These are phyloP conservation scores for Bremia lactucae DNA, from an alignment of 352 stramenopile genomes.

Conservation along the genomic window DNA sequence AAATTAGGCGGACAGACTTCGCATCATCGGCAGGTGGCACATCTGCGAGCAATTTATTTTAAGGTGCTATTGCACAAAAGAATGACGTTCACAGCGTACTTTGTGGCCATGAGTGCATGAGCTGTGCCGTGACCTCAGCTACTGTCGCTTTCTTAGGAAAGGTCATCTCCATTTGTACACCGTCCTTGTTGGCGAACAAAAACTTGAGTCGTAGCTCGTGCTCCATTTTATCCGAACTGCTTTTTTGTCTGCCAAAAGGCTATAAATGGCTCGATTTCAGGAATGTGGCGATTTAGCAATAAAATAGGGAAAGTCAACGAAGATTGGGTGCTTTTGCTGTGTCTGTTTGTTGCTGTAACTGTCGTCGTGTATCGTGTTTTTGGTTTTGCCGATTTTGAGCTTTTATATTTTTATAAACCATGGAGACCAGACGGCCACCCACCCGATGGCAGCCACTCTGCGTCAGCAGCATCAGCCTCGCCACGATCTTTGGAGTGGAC, in stretches of 20 bases:
- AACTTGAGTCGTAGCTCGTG: slow-evolving; percentile 69
- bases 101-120: slow-evolving; percentile 59
- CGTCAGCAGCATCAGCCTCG: neutral
- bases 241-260: slow-evolving; percentile 2
- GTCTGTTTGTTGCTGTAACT: too few relatives aligned
- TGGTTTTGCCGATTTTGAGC: neutral
- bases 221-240: slow-evolving; percentile 11
- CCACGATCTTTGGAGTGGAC: slow-evolving; percentile 27
- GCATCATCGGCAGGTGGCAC: slow-evolving; percentile 35
- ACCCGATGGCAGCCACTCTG: neutral
- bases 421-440: neutral
- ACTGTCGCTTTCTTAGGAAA: slow-evolving; percentile 43
- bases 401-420: neutral
- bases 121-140: slow-evolving; percentile 46
- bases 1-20: slow-evolving; percentile 86
- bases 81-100: slow-evolving; percentile 17
- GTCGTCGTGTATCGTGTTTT: neutral
- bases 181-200: slow-evolving; percentile 78
- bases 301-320: too few relatives aligned
- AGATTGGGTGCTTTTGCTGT: too few relatives aligned
- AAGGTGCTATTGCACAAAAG: neutral
- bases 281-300: neutral
- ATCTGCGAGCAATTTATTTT: slow-evolving; percentile 15
- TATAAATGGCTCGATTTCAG: slow-evolving; percentile 2
- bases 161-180: slow-evolving; percentile 48